Evolutionary conservation across 148 eudicot genomes (phyloP), one percentile per base, ranked within the genome.

Genomic region (Hydrangea macrophylla): DNA sequence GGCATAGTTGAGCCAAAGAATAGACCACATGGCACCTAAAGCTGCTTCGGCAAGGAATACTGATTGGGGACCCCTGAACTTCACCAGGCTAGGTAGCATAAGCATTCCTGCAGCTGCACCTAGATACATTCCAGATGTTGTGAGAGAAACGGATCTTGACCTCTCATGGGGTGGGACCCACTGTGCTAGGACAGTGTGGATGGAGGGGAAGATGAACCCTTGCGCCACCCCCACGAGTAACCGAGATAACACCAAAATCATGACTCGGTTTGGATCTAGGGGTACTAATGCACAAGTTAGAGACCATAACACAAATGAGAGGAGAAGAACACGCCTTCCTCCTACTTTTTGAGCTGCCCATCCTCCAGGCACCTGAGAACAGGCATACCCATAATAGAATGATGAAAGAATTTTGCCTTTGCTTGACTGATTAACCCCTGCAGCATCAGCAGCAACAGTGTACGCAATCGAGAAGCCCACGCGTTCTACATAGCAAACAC

Each of bases 301-400:
- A 48, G 95, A 88, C 95, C 95, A 88, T 20, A 88, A 70, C 10
- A 88, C 71, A 40, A 88, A 88, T 7, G 95, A 88, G 30, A 88
- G 79, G 31, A 88, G 88, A 25, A 88, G 88, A 30, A 88, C 87
- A 17, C 95, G 88, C 71, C 90, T 76, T 62, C 95, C 95, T 13
- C 95, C 95, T 13, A 88, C 79, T 73, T 79, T 86, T 67, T 88
- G 95, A 65, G 95, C 95, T 54, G 95, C 90, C 95, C 95, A 88
- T 28, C 95, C 95, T 60, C 90, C 95, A 6, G 95, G 95, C 30
- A 88, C 83, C 70, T 88, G 95, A 20, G 95, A 88, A 68, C 85
- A 88, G 4, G 90, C 95, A 55, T 88, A 88, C 9, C 95, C 95
- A 72, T 86, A 88, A 60, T 88, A 88, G 74, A 88, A 88, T 39